phyloP scores from a whole-genome alignment of 495 filamentous ascomycete genomes.

The Tuber aestivum region DNA sequence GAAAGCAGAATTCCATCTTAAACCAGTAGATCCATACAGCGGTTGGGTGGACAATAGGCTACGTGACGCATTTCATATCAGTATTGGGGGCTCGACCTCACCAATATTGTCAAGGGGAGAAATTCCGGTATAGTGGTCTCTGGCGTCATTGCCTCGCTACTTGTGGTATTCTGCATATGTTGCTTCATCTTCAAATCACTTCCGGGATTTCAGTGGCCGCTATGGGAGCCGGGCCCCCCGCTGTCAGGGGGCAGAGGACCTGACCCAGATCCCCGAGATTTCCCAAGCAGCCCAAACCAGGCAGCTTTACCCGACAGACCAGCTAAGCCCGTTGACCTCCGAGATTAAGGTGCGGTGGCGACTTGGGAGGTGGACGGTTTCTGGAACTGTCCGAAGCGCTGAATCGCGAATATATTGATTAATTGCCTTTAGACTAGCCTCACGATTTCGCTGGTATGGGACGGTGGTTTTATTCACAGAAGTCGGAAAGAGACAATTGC shows the following conservation, averaged over 20 bases:
- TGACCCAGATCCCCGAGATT: too few relatives aligned
- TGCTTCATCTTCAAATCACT: neutral
- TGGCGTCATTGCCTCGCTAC: neutral
- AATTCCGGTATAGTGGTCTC: slow-evolving; percentile 16
- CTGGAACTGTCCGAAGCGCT: neutral
- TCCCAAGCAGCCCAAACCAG: too few relatives aligned
- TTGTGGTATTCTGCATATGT: neutral
- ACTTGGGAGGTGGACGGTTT: neutral
- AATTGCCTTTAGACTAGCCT: neutral
- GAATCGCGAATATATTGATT: neutral
- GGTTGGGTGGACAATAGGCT: slow-evolving; percentile 14
- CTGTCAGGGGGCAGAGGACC: too few relatives aligned
- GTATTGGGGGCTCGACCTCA: neutral
- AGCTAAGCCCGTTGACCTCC: too few relatives aligned
- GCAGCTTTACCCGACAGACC: too few relatives aligned
- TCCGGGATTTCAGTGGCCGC: neutral
- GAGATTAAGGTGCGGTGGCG: too few relatives aligned
- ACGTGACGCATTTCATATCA: slow-evolving; percentile 7
- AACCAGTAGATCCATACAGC: slow-evolving; percentile 9
- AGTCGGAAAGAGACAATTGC: too few relatives aligned
- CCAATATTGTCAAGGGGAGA: neutral
- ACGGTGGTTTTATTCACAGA: too few relatives aligned
- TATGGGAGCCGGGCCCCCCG: too few relatives aligned
- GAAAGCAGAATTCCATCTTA: neutral
- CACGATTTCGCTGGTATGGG: too few relatives aligned